Base-by-base conservation (phyloP, 192 early-diverging fungal species). In the Podila epigama region DNA sequence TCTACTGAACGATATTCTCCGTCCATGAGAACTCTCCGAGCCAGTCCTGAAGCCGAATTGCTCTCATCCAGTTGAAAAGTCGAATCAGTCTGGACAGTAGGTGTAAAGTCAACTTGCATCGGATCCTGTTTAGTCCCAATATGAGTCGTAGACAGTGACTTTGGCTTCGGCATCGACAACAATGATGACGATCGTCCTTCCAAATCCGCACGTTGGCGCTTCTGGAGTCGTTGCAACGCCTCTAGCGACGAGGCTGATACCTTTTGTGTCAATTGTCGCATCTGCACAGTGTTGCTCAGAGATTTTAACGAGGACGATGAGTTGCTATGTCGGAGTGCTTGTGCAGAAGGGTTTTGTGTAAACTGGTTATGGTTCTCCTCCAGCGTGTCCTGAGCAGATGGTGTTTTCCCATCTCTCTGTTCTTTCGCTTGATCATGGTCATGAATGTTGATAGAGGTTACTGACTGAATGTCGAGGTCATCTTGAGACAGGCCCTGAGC, bases 181-280 rank as follows among this genome's bases (percentile, higher is more conserved):
- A 7, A 22, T 10, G 44, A 20, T 3, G 44, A 9, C 13, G 37
- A 20, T 18, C 20, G 39, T 2, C 22, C 8, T 8, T 29, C 18
- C 5, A 32, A 5, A 5, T 31, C 11, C 20, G 50, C 35, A 10
- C 34, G 9, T 7, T 65, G 51, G 12, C 53, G 63, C 5, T 39
- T 35, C 29, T 72, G 62, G 3, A 72, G 63, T 3, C 55, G 42
- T 32, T 60, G 56, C 22, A 72, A 57, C 7, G 62, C 33, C 8
- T 72, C 50, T 35, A 72, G 27, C 3, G 70, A 65, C 3, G 63
- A 64, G 0, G 61, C 61, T 7, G 70, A 72, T 18, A 72, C 36
- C 20, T 60, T 53, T 25, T 65, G 57, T 36, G 15, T 70, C 35
- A 70, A 15, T 31, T 40, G 27, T 12, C 51, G 58, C 33, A 51